A percentile compares a stretch with the other conserved stretches of the same genome.
These are phyloP conservation scores for Rhodotorula sp. DNA, from an alignment of 1,284 basidiomycete genomes.

Conservation along the genomic window DNA sequence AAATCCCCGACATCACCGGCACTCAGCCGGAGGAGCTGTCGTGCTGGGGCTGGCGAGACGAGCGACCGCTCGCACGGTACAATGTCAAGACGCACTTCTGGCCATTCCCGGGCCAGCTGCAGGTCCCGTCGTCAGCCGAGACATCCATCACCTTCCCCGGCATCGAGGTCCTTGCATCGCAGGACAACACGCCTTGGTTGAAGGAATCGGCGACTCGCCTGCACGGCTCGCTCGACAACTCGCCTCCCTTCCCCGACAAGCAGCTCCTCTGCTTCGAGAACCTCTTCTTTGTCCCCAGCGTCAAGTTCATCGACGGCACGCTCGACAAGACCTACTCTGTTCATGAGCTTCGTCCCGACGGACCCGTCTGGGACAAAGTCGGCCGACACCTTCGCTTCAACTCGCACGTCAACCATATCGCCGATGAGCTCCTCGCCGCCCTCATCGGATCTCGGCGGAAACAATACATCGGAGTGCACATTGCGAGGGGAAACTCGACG, in stretches of 20 bases:
- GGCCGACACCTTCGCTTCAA: conserved; percentile 31
- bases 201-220: conserved; percentile 14
- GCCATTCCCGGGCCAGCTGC: conserved; percentile 34
- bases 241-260: conserved; percentile 31
- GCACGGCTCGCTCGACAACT: conserved; percentile 16
- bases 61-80: conserved; percentile 30
- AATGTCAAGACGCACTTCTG: conserved; percentile 36
- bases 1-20: conserved; percentile 34
- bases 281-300: conserved; percentile 34
- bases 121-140: conserved; percentile 29
- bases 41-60: conserved; percentile 38
- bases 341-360: conserved; percentile 34
- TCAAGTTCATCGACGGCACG: conserved; percentile 26
- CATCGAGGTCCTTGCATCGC: conserved; percentile 30
- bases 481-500: conserved; percentile 1
- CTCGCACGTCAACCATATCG: conserved; percentile 31
- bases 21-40: conserved; percentile 29
- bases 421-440: conserved; percentile 34
- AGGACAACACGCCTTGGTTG: conserved; percentile 30
- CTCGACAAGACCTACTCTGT: conserved; percentile 33
- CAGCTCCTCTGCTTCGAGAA: conserved; percentile 39
- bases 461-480: conserved; percentile 32
- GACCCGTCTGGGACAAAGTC: conserved; percentile 34
- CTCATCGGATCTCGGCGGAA: conserved; percentile 29
- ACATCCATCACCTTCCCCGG: conserved; percentile 39